These are phyloP conservation scores for Saturnispora sekii DNA, from an alignment of 805 yeast genomes.

Conservation along the genomic window DNA sequence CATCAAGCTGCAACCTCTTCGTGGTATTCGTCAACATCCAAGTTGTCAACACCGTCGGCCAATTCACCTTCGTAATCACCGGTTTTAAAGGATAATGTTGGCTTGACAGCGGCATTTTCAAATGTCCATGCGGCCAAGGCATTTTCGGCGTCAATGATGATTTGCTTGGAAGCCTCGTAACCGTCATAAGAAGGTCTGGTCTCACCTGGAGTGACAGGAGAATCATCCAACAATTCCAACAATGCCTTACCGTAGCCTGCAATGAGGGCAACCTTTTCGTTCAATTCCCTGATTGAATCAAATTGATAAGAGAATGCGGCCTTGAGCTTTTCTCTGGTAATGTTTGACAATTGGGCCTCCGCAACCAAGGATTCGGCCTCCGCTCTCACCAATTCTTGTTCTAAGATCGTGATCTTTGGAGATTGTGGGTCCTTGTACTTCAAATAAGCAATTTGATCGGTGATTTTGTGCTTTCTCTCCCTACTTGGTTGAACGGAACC, in stretches of 20 bases:
- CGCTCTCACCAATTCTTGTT: conserved; percentile 97
- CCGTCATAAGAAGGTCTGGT: conserved; percentile 98
- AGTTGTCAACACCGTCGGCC: conserved; percentile 36
- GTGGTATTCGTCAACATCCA: conserved; percentile 39
- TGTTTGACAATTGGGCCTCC: conserved; percentile 96
- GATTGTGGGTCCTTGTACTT: conserved; percentile 98
- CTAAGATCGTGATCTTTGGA: conserved; percentile 88
- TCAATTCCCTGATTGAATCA: conserved; percentile 87
- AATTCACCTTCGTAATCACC: conserved; percentile 36
- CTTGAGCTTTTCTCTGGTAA: conserved; percentile 96
- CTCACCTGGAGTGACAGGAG: conserved; percentile 99
- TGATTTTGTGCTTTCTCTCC: conserved; percentile 94
- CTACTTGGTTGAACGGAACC: conserved; percentile 97
- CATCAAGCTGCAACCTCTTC: conserved; percentile 28
- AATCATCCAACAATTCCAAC: conserved; percentile 89
- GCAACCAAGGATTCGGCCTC: conserved; percentile 99
- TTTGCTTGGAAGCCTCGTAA: conserved; percentile 95
- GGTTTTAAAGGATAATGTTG: conserved; percentile 60
- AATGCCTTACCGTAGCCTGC: conserved; percentile 99
- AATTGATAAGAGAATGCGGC: conserved; percentile 96
- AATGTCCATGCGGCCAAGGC: conserved; percentile 95
- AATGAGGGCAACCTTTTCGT: conserved; percentile 93
- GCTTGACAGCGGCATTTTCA: conserved; percentile 77
- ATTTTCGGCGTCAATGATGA: conserved; percentile 92
- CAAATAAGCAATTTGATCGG: conserved; percentile 94